These are phyloP conservation scores for Tricholoma flavovirens DNA, from an alignment of 768 basidiomycete genomes.

Conservation along the genomic window DNA sequence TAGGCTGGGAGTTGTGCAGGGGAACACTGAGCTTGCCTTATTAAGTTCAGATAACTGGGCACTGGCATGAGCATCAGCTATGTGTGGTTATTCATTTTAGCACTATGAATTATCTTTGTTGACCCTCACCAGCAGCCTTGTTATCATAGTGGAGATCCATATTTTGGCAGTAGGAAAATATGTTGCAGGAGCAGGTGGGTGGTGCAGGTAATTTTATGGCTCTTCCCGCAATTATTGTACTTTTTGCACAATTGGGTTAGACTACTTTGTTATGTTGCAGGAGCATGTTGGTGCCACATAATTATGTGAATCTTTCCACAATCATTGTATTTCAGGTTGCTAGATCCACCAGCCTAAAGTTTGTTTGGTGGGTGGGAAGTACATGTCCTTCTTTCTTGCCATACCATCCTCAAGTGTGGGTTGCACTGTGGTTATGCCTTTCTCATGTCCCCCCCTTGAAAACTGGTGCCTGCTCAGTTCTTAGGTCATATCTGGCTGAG, in stretches of 20 bases:
- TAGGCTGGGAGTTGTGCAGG: no score
- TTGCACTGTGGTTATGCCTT: neutral
- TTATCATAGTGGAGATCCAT: neutral
- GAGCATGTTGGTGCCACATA: neutral
- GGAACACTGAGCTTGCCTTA: no score
- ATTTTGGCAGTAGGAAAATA: neutral
- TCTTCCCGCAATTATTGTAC: neutral
- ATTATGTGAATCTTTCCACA: neutral
- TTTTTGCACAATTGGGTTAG: neutral
- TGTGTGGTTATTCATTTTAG: no score
- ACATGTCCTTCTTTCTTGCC: neutral
- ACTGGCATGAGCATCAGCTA: no score
- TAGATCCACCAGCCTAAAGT: neutral
- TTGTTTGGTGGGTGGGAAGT: neutral
- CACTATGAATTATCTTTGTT: neutral
- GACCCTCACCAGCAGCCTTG: neutral
- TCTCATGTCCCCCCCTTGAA: neutral
- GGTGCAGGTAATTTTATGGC: neutral
- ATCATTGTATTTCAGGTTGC: neutral
- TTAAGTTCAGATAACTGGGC: no score
- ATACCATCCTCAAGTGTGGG: neutral
- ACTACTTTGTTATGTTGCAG: neutral
- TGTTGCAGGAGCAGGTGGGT: neutral
- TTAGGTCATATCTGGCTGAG: neutral
- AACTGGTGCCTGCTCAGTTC: neutral